These are phyloP conservation scores for Cucumis sativus DNA, from an alignment of 306 rosid species.

Conservation along the genomic window DNA sequence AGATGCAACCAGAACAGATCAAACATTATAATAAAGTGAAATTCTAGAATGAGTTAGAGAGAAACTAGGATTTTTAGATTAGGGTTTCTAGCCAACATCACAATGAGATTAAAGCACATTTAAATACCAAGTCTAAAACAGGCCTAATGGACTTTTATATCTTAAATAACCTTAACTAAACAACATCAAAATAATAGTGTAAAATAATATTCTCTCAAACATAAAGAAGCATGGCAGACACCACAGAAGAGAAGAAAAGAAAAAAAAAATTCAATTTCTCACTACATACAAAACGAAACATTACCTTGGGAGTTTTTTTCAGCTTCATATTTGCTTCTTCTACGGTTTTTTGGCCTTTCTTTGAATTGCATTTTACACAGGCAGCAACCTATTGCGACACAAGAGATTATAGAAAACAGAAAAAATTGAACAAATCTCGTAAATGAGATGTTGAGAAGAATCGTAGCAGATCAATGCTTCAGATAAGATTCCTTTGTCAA, in stretches of 20 bases:
- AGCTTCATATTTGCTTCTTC: slow-evolving; percentile 91
- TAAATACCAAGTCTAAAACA: too few relatives aligned
- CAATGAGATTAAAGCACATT: too few relatives aligned
- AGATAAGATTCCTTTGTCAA: background rate
- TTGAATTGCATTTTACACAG: slow-evolving; percentile 76
- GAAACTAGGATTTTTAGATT: too few relatives aligned
- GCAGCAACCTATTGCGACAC: slow-evolving; percentile 60
- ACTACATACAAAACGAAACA: background rate
- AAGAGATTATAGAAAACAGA: slow-evolving; percentile 4
- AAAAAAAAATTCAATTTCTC: background rate
- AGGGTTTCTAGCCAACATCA: too few relatives aligned
- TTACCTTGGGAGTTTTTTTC: slow-evolving; percentile 67
- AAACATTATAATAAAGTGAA: background rate
- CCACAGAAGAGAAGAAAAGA: background rate
- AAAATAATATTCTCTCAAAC: too few relatives aligned
- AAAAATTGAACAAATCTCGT: background rate
- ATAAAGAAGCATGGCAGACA: background rate
- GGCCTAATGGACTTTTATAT: too few relatives aligned
- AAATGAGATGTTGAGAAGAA: background rate
- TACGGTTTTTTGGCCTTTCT: slow-evolving; percentile 63
- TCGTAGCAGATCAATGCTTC: background rate
- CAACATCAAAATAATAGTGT: too few relatives aligned
- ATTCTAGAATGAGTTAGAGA: too few relatives aligned
- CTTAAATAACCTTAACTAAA: too few relatives aligned
- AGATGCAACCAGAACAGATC: background rate